Conservation (phyloP, 208 protist genomes). For the Naegleria fowleri region DNA sequence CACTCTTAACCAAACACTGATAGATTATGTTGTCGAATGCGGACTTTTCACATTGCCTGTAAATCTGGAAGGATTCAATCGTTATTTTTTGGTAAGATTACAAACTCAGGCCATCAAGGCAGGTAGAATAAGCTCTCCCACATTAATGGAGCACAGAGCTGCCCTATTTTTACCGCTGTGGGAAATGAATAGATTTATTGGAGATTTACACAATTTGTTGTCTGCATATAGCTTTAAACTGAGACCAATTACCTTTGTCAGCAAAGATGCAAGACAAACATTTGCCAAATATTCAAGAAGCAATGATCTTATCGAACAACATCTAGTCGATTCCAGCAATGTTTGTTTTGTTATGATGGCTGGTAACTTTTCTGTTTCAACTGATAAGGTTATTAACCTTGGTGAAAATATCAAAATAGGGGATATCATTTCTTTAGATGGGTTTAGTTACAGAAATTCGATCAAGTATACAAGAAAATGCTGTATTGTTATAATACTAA, state of each 20-base stretch:
- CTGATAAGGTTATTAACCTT: neutral
- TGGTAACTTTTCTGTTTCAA: neutral
- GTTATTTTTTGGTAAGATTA: neutral
- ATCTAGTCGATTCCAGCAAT: neutral
- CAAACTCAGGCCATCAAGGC: neutral
- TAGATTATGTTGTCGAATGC: neutral
- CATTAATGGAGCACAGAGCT: neutral
- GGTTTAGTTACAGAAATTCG: neutral
- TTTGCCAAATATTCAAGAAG: neutral
- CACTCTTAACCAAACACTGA: neutral
- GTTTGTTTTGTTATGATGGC: neutral
- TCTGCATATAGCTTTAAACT: neutral
- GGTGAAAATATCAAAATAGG: neutral
- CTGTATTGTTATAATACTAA: conserved; percentile 24
- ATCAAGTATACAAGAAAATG: conserved; percentile 25
- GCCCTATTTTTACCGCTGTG: neutral
- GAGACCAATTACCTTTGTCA: neutral
- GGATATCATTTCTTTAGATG: neutral
- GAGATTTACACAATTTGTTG: neutral
- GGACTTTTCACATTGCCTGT: neutral
- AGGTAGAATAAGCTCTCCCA: neutral
- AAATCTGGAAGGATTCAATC: neutral
- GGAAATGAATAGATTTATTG: conserved; percentile 7
- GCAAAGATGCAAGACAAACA: neutral
- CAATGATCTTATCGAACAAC: neutral